Base-by-base conservation (phyloP, 2,329 filamentous ascomycete species). In the Fusarium brevicatenulatum region DNA sequence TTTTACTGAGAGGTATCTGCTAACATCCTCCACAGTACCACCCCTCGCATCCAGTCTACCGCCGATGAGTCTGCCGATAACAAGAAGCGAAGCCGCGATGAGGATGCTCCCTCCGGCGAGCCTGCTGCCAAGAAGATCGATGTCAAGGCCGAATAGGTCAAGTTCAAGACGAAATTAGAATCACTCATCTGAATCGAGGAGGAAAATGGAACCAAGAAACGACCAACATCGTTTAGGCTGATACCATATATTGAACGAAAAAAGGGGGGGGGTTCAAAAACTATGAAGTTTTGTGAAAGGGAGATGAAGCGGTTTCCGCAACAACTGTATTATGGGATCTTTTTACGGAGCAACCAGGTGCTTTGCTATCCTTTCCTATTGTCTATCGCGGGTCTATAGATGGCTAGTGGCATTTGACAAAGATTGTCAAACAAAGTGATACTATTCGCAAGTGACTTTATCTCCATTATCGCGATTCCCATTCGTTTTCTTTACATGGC, bases 111-210 rank as follows among this genome's bases (percentile, higher is more conserved):
- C 36, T 74, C 78, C 8, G 76, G 77, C n/a, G 84, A 85, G 64
- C 87, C 85, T 36, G 83, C 88, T 7, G 85, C 88, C 25, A 92
- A 92, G 86, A 92, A 91, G 83, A 85, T 90, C 44, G 88, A 91
- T 71, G 82, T 79, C 78, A 89, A 89, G 83, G 78, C 83, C 50
- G 80, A 81, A 42, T 69, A 91, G 83, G 85, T 90, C 53, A 88
- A 91, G 70, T 81, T 79, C 78, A 88, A 89, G 83, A 79, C 82
- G 49, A 79, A 80, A 55, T 39, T 49, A 63, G 42, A 69, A 50
- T 25, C 40, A 16, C 43, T 37, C 30, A 47, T 37, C 18, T 58
- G 13, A 50, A 53, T 6, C 5, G 30, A 34, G n/a, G 42, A 55
- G 34, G 49, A 43, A 44, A 39, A 57, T n/a, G 54, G 34, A 57